Base-by-base conservation (phyloP, 2,329 filamentous ascomycete genomes). In the Phialemonium atrogriseum region DNA sequence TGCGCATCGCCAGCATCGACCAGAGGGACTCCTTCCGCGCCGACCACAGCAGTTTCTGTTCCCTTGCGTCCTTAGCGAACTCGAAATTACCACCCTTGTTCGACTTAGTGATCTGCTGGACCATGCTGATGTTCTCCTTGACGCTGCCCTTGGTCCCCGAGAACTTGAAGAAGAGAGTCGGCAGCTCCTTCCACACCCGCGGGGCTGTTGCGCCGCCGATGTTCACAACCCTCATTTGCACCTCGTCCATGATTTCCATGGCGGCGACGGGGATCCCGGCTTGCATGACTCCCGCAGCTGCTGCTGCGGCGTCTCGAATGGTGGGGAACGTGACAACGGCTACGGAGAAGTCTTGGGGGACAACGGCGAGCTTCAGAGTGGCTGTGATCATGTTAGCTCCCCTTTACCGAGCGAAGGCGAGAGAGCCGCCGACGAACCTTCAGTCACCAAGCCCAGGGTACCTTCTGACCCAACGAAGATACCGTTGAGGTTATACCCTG, bases 241-340 rank as follows among this genome's bases (percentile, higher is more conserved):
- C 80, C 36, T 91, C 84, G 49, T 91, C 84, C 81, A 91, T 86
- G 44, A 91, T 77, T 56, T 91, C 84, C 73, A 88, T 80, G 4
- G 80, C 80, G 1, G 79, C 81, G 6, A 88, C 70, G 0, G 80
- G 82, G 4, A 87, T 66, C 0, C 80, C 83, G 1, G 76, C 70
- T 45, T 82, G 75, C 67, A 89, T 82, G n/a, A 89, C 74, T 30
- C 72, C 73, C 2, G 80, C 79, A 0, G 84, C 84, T 0, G 83
- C 81, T 0, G 77, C 69, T 0, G 84, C 83, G 2, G 84, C 84
- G 51, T 84, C 77, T 17, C 81, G 73, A 39, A 89, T 85, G 1
- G 71, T 76, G 0, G 83, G 82, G 52, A 91, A 91, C 0, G 77
- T 80, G 10, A 86, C 83, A 4, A 89, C 82, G 0, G 83, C 84